A percentile compares a stretch with the other conserved stretches of the same genome.
Conservation (phyloP, 1,284 basidiomycete genomes). For the Irpex sp. region DNA sequence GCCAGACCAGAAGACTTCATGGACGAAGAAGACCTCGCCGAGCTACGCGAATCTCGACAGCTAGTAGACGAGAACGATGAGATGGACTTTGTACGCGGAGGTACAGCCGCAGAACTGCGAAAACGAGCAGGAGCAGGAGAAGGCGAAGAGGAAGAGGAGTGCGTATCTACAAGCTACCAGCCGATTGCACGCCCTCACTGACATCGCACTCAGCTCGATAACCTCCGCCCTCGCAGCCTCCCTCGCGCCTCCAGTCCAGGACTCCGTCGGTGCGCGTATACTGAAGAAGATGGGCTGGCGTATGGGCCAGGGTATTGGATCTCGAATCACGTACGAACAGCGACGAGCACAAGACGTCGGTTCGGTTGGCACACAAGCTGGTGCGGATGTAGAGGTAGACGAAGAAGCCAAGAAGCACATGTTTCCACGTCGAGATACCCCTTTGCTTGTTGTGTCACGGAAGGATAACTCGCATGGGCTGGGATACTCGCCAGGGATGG, state of each 20-base stretch:
- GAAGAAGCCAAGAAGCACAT: conserved; percentile 83
- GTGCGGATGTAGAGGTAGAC: conserved; percentile 47
- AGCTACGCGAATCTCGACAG: conserved; percentile 67
- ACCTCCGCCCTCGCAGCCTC: conserved; percentile 56
- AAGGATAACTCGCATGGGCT: conserved; percentile 81
- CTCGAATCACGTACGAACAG: conserved; percentile 79
- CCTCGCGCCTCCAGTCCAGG: conserved; percentile 58
- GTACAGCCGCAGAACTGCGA: conserved; percentile 47
- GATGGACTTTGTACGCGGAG: conserved; percentile 55
- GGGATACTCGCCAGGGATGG: conserved; percentile 68
- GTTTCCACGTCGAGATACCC: conserved; percentile 82
- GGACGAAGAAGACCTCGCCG: conserved; percentile 97
- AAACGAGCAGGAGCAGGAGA: conserved; percentile 20
- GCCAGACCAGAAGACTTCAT: conserved; percentile 89
- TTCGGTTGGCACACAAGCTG: no score
- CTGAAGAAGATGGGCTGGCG: conserved; percentile 96
- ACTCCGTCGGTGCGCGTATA: conserved; percentile 77
- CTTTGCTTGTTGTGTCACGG: conserved; percentile 54
- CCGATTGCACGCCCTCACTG: not conserved
- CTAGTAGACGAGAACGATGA: conserved; percentile 75
- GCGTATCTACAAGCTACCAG: not conserved
- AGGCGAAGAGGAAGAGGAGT: conserved; percentile 8
- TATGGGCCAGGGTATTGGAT: conserved; percentile 89
- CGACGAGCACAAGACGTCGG: conserved; percentile 63
- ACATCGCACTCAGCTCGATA: conserved; percentile 45